Evolutionary conservation across 1,284 basidiomycete genomes (phyloP).

Genomic region (Naganishia sp.): DNA sequence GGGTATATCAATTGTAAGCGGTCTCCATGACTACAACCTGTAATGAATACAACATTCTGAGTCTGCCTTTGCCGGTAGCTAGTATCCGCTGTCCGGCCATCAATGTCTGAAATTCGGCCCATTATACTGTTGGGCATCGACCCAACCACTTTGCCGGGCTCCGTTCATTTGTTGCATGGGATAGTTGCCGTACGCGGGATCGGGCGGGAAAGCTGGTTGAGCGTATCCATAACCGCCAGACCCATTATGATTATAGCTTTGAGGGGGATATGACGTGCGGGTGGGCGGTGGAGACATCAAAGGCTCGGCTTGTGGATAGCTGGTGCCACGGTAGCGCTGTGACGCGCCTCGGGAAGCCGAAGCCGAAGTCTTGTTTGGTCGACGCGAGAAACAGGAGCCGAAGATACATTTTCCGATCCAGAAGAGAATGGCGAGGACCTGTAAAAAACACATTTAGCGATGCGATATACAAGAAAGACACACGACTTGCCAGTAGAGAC

Average conservation of each 20-base stretch:
- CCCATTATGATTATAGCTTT: slow-evolving; percentile 11
- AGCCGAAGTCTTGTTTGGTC: not conserved
- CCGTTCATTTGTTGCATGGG: slow-evolving; percentile 19
- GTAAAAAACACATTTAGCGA: not conserved
- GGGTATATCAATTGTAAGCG: not conserved
- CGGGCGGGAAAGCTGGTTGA: slow-evolving; percentile 9
- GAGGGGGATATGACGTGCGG: slow-evolving; percentile 15
- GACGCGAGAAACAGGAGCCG: slow-evolving; percentile 38
- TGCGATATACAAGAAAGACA: not conserved
- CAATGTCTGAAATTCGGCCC: slow-evolving; percentile 40
- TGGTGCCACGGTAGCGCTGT: slow-evolving; percentile 8
- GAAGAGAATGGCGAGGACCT: slow-evolving; percentile 48
- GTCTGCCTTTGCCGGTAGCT: not conserved
- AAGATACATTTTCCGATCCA: slow-evolving; percentile 45
- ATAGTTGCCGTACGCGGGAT: not conserved
- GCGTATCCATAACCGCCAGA: slow-evolving; percentile 22
- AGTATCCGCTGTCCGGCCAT: not conserved
- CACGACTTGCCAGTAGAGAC: slow-evolving; percentile 59
- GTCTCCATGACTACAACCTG: slow-evolving; percentile 1
- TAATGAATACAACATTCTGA: not conserved
- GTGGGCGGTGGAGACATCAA: not conserved
- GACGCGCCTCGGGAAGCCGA: not conserved
- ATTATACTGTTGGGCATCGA: slow-evolving; percentile 47
- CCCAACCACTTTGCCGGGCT: slow-evolving; percentile 36
- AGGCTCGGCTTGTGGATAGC: slow-evolving; percentile 13